Evolutionary conservation across 495 filamentous ascomycete species (phyloP).

Genomic region (Lentithecium fluviatile): DNA sequence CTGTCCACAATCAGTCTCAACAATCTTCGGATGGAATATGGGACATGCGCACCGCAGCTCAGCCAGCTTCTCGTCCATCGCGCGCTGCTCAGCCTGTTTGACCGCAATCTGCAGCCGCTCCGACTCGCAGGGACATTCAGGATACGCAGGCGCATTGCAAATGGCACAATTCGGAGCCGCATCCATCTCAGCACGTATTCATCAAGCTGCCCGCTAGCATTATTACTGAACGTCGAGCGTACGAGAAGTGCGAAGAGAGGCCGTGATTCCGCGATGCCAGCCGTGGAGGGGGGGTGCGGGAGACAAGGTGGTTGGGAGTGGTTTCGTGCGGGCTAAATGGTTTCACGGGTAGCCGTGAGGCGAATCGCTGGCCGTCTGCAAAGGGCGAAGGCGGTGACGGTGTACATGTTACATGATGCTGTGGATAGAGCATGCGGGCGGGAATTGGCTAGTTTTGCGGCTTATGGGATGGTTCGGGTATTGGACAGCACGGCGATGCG

Average conservation of each 20-base stretch:
- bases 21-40: constrained; percentile 9
- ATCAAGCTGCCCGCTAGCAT: constrained; percentile 17
- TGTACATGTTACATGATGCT: constrained; percentile 37
- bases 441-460: constrained; percentile 22
- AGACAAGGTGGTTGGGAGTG: not conserved
- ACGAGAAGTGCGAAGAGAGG: too few relatives aligned
- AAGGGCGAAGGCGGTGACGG: constrained; percentile 33
- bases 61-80: constrained; percentile 61
- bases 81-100: constrained; percentile 62
- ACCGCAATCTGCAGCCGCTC: constrained; percentile 66
- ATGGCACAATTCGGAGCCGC: constrained; percentile 64
- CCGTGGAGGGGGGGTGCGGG: too few relatives aligned
- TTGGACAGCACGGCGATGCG: constrained; percentile 26
- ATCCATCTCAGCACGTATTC: constrained; percentile 27
- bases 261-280: too few relatives aligned
- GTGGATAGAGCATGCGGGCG: constrained; percentile 5
- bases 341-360: constrained; percentile 17
- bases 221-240: not conserved
- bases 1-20: constrained; percentile 39
- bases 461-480: constrained; percentile 16
- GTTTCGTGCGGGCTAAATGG: constrained; percentile 14
- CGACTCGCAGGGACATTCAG: constrained; percentile 64
- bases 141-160: constrained; percentile 59
- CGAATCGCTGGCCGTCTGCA: constrained; percentile 12
- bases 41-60: constrained; percentile 58